Conservation (phyloP, 495 filamentous ascomycete genomes). For the Opeltia flavorubescens region DNA sequence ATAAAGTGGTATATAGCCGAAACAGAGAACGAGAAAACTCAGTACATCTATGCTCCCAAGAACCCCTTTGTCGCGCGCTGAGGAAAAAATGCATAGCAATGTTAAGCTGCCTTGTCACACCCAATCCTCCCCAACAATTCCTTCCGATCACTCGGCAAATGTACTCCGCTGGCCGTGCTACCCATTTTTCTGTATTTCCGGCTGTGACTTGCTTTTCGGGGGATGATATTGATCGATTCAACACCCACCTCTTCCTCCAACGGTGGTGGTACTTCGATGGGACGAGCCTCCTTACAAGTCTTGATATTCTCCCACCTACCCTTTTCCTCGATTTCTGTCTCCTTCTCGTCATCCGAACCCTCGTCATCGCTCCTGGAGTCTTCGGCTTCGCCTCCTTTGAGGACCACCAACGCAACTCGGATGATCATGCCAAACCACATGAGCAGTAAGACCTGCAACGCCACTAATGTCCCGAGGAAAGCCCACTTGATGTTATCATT, state of each 20-base stretch:
- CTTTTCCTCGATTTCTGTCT: neutral
- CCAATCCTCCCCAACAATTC: conserved; percentile 10
- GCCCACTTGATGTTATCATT: conserved; percentile 52
- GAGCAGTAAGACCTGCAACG: conserved; percentile 65
- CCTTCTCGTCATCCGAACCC: conserved; percentile 45
- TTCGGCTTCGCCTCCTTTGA: conserved; percentile 66
- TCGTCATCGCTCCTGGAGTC: conserved; percentile 84
- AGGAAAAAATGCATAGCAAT: neutral
- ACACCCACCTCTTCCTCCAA: conserved; percentile 55
- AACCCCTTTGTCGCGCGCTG: neutral
- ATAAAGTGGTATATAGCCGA: conserved; percentile 4
- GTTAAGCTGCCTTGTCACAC: conserved; percentile 7
- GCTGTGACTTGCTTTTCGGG: conserved; percentile 25
- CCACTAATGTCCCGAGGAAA: conserved; percentile 63
- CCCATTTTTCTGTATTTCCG: conserved; percentile 6
- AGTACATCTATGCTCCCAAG: neutral
- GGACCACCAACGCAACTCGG: conserved; percentile 58
- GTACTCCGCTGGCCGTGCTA: conserved; percentile 7
- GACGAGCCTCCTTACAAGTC: neutral
- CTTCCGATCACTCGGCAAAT: conserved; percentile 9
- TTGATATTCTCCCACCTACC: neutral
- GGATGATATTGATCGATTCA: conserved; percentile 41
- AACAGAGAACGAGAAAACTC: neutral
- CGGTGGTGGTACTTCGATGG: conserved; percentile 27
- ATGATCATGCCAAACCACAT: conserved; percentile 87